Conservation (phyloP, 345 rosid genomes). For the Pugionium dolabratum region DNA sequence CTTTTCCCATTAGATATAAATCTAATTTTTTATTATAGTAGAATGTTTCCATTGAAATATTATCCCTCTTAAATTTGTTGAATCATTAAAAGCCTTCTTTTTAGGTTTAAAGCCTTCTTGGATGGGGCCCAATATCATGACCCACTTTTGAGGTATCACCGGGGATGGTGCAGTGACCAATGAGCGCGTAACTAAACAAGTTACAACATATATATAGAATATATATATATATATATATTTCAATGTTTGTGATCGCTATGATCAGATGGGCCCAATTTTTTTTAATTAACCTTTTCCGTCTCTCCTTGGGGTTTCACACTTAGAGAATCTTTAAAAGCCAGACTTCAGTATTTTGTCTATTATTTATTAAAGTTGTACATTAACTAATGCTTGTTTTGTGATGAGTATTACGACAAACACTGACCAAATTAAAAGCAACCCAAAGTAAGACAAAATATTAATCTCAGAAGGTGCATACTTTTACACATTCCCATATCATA, state of each 20-base stretch:
- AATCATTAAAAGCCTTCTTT: constrained; percentile 35
- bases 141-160: background rate
- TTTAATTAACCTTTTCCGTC: constrained; percentile 51
- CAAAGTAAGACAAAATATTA: constrained; percentile 36
- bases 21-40: too few relatives aligned
- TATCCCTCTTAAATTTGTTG: constrained; percentile 27
- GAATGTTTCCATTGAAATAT: too few relatives aligned
- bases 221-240: background rate
- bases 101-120: constrained; percentile 4
- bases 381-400: too few relatives aligned
- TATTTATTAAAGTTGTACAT: too few relatives aligned
- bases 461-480: constrained; percentile 36
- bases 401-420: constrained; percentile 23
- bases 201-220: too few relatives aligned
- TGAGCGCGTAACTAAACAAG: constrained; percentile 15
- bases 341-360: background rate
- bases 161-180: too few relatives aligned
- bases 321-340: constrained; percentile 51
- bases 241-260: too few relatives aligned
- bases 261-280: constrained; percentile 37
- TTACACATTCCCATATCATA: constrained; percentile 36
- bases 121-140: background rate
- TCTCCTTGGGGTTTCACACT: constrained; percentile 57
- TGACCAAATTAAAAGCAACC: constrained; percentile 42
- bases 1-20: too few relatives aligned